Percentiles rank a stretch among this genome's conserved stretches.
phyloP scores from a whole-genome alignment of 129 eudicot species.

The Helianthus tuberosus region DNA sequence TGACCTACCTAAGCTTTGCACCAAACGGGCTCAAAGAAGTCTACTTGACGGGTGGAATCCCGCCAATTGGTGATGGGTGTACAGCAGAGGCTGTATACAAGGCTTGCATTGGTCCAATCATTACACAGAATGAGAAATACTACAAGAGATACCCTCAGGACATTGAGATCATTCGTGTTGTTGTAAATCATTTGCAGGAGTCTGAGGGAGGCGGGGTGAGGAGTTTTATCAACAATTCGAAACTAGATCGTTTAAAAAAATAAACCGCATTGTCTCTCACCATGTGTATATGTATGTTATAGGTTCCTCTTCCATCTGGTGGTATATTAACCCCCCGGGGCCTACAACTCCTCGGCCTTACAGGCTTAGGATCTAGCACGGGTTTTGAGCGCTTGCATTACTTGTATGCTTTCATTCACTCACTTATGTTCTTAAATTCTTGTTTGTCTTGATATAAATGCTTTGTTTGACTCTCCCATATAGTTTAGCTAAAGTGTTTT shows the following conservation, averaged over 20 bases:
- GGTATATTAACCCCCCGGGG: slow-evolving; percentile 91
- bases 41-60: slow-evolving; percentile 88
- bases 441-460: too few species aligned
- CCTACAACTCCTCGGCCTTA: slow-evolving; percentile 77
- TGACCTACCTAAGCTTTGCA: slow-evolving; percentile 91
- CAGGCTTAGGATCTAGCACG: slow-evolving; percentile 79
- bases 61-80: slow-evolving; percentile 79
- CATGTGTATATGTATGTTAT: slow-evolving; percentile 8
- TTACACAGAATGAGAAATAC: slow-evolving; percentile 74
- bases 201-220: slow-evolving; percentile 93
- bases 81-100: slow-evolving; percentile 80
- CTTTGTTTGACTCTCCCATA: too few species aligned
- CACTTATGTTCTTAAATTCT: background rate
- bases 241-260: background rate
- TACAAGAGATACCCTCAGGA: slow-evolving; percentile 94
- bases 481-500: too few species aligned
- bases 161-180: slow-evolving; percentile 58
- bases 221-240: background rate
- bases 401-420: slow-evolving; percentile 49
- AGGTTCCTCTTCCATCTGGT: slow-evolving; percentile 98
- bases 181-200: slow-evolving; percentile 66
- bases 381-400: slow-evolving; percentile 96
- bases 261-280: slow-evolving; percentile 4
- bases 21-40: slow-evolving; percentile 84
- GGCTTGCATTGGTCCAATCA: slow-evolving; percentile 63